Evolutionary conservation across 2,329 filamentous ascomycete genomes (phyloP).

Genomic region (Aspergillus fumigatus): DNA sequence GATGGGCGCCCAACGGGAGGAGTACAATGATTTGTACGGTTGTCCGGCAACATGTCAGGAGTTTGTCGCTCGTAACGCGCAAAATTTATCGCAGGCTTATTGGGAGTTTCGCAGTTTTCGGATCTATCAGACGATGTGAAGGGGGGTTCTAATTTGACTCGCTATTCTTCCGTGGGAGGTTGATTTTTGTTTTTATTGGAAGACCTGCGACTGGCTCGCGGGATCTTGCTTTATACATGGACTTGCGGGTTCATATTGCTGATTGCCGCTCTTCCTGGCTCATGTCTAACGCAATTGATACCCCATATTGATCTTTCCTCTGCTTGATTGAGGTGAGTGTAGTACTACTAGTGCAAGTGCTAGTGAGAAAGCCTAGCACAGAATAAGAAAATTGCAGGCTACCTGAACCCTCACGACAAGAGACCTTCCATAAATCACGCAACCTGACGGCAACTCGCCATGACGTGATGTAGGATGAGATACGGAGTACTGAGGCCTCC

Average conservation of each 20-base stretch:
- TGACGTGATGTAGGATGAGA: neutral
- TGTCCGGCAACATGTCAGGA: constrained; percentile 54
- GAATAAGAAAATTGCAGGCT: neutral
- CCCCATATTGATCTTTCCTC: neutral
- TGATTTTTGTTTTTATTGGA: neutral
- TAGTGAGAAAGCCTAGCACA: neutral
- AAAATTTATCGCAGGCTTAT: constrained; percentile 55
- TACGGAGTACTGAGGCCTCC: neutral
- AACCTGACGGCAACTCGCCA: neutral
- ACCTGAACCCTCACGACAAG: neutral
- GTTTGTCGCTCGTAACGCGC: constrained; percentile 55
- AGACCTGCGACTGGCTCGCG: neutral
- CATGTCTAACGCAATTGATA: neutral
- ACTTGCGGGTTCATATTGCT: neutral
- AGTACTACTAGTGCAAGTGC: neutral
- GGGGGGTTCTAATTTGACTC: neutral
- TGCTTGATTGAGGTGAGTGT: neutral
- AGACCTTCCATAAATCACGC: neutral
- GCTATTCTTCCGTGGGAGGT: neutral
- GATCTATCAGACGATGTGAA: constrained; percentile 44
- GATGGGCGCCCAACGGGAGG: constrained; percentile 39
- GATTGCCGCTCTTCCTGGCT: neutral
- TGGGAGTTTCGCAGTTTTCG: constrained; percentile 62
- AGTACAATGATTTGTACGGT: constrained; percentile 29
- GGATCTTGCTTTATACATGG: neutral